Conservation (phyloP, 352 stramenopile genomes). For the Phytopythium mirpurense region DNA sequence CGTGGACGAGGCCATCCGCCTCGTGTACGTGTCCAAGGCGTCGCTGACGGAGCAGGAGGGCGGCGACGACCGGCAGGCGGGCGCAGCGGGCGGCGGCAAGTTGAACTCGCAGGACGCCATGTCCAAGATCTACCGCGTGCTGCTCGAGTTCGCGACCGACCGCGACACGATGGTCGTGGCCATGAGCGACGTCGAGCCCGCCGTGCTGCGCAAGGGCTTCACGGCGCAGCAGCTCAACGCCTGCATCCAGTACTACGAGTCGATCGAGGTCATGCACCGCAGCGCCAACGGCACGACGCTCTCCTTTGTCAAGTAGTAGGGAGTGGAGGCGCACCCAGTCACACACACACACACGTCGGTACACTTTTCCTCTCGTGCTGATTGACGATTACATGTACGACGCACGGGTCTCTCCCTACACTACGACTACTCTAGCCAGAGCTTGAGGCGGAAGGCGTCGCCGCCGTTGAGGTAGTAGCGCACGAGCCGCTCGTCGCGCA, state of each 20-base stretch:
- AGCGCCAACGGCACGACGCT: constrained; percentile 71
- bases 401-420: no score
- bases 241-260: constrained; percentile 94
- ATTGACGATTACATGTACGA: no score
- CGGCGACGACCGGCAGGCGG: constrained; percentile 12
- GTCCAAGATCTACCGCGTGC: constrained; percentile 94
- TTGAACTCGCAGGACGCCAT: constrained; percentile 82
- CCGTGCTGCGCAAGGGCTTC: constrained; percentile 96
- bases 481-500: constrained; percentile 89
- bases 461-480: constrained; percentile 96
- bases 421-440: constrained; percentile 80
- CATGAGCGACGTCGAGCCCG: constrained; percentile 90
- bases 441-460: constrained; percentile 92
- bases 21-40: constrained; percentile 97
- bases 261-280: constrained; percentile 80
- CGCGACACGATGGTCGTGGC: constrained; percentile 60
- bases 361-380: no score
- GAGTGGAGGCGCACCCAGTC: not conserved
- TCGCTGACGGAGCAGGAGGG: constrained; percentile 89
- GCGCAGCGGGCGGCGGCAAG: constrained; percentile 10
- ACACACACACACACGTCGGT: not conserved
- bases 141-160: constrained; percentile 91
- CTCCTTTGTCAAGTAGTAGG: constrained; percentile 49
- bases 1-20: constrained; percentile 96
- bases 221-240: constrained; percentile 92